Percentiles rank a stretch among this genome's conserved stretches.
Conservation (phyloP, 306 rosid genomes). For the Pterocarpus macrocarpus region DNA sequence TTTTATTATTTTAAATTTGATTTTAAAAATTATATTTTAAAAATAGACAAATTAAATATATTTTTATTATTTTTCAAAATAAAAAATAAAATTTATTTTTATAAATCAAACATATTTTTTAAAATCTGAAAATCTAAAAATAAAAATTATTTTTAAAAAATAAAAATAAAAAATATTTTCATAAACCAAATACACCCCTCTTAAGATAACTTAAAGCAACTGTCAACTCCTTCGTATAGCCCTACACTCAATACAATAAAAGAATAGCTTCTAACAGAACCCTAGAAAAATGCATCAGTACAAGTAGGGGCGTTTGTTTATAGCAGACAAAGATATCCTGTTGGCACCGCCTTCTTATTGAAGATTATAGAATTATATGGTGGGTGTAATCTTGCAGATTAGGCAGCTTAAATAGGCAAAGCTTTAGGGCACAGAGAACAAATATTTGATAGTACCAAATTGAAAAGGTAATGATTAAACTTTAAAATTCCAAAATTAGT, state of each 20-base stretch:
- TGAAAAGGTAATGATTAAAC: slow-evolving; percentile 4
- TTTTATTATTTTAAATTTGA: too few relatives aligned
- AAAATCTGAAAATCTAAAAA: too few relatives aligned
- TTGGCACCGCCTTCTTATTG: not conserved
- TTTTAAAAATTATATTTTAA: too few relatives aligned
- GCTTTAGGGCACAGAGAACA: slow-evolving; percentile 34
- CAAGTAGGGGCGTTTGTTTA: slow-evolving; percentile 23
- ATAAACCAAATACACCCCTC: slow-evolving; percentile 27
- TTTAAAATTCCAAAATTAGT: slow-evolving; percentile 27
- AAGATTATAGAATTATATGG: not conserved
- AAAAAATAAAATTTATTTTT: too few relatives aligned
- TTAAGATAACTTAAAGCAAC: slow-evolving; percentile 47
- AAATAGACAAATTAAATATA: too few relatives aligned
- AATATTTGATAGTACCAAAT: slow-evolving; percentile 30
- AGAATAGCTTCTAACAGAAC: slow-evolving; percentile 47
- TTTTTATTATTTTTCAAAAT: too few relatives aligned
- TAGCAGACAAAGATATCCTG: not conserved
- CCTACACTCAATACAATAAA: slow-evolving; percentile 47
- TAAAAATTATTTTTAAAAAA: too few relatives aligned
- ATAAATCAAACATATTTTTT: too few relatives aligned
- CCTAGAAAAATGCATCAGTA: slow-evolving; percentile 45
- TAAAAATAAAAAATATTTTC: too few relatives aligned
- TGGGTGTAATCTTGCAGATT: slow-evolving; percentile 22
- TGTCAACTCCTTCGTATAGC: slow-evolving; percentile 62
- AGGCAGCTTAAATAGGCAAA: slow-evolving; percentile 37